A percentile compares a stretch with the other conserved stretches of the same genome.
phyloP scores from a whole-genome alignment of 257 asterid species.

The Solanum pimpinellifolium region DNA sequence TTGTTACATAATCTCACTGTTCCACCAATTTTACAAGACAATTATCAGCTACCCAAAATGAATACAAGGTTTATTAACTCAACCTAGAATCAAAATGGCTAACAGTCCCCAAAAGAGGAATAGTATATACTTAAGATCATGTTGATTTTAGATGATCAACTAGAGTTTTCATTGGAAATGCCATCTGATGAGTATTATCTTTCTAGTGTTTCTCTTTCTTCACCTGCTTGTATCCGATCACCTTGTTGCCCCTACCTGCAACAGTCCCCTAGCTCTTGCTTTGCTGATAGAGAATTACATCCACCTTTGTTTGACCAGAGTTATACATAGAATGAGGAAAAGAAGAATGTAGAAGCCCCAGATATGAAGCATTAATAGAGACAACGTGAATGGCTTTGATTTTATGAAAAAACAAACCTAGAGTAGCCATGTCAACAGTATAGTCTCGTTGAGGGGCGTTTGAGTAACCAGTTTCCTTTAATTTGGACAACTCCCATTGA shows the following conservation, averaged over 20 bases:
- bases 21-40: not conserved
- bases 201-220: not conserved
- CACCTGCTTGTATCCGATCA: not conserved
- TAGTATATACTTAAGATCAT: not conserved
- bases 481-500: too few species aligned
- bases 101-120: not conserved
- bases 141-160: not conserved
- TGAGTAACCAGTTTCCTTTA: too few species aligned
- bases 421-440: too few species aligned
- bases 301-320: too few species aligned
- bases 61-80: not conserved
- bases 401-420: too few species aligned
- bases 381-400: too few species aligned
- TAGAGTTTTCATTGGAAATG: not conserved
- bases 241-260: not conserved
- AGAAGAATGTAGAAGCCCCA: too few species aligned
- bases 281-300: not conserved
- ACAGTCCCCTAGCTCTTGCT: not conserved
- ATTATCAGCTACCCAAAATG: not conserved
- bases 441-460: too few species aligned
- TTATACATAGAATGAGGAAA: too few species aligned
- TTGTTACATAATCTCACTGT: not conserved
- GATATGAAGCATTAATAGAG: too few species aligned
- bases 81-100: not conserved
- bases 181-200: not conserved